These are phyloP conservation scores for Macaranga tanarius DNA, from an alignment of 441 rosid genomes.

Conservation along the genomic window DNA sequence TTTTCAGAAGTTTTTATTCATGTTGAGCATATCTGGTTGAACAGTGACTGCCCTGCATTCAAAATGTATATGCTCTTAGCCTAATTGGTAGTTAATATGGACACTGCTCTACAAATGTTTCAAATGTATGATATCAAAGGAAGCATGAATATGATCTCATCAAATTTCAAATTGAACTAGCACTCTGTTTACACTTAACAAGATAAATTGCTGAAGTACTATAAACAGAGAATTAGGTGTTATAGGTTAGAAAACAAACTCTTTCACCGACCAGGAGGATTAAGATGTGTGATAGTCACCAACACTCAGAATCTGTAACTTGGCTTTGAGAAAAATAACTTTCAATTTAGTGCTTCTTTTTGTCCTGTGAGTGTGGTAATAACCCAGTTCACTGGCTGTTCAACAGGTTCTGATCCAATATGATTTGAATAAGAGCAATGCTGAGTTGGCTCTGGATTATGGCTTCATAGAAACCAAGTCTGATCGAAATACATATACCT, in stretches of 20 bases:
- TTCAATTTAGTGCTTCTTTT: background rate
- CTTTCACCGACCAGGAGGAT: background rate
- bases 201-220: background rate
- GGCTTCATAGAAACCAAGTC: slow-evolving; percentile 75
- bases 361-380: slow-evolving; percentile 8
- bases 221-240: background rate
- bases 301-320: background rate
- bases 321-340: background rate
- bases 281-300: background rate
- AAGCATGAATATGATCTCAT: background rate
- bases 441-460: slow-evolving; percentile 87
- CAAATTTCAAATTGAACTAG: background rate
- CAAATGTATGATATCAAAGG: too few species aligned
- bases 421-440: slow-evolving; percentile 79
- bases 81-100: background rate
- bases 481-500: slow-evolving; percentile 63
- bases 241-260: background rate
- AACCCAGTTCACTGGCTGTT: slow-evolving; percentile 18
- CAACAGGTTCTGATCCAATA: slow-evolving; percentile 81
- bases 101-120: too few species aligned
- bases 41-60: background rate
- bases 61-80: background rate
- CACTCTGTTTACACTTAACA: background rate
- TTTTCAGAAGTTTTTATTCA: background rate
- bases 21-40: background rate